These are phyloP conservation scores for Botryotinia narcissicola DNA, from an alignment of 2,329 filamentous ascomycete species.

Conservation along the genomic window DNA sequence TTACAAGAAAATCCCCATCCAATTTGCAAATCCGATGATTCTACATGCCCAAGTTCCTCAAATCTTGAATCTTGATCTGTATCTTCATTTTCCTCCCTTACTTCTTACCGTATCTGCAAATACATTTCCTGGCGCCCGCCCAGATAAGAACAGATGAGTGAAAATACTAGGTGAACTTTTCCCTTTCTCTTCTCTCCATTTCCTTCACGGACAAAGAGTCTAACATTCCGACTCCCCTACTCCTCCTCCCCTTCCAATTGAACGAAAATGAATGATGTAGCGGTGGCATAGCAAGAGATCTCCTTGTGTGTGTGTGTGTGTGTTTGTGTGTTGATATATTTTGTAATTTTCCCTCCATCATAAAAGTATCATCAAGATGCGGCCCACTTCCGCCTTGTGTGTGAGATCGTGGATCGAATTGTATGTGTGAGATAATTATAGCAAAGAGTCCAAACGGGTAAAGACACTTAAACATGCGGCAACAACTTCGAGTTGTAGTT, in stretches of 20 bases:
- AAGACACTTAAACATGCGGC: slow-evolving; percentile 97
- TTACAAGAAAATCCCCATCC: neutral
- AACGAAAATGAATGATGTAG: slow-evolving; percentile 16
- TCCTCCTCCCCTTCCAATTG: slow-evolving; percentile 2
- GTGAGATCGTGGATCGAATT: slow-evolving; percentile 2
- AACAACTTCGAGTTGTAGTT: slow-evolving; percentile 92
- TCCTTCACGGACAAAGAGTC: neutral
- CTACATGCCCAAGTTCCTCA: neutral
- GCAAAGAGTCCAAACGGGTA: slow-evolving; percentile 90
- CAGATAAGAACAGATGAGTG: neutral
- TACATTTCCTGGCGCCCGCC: neutral
- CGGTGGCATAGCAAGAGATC: slow-evolving; percentile 10
- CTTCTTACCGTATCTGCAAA: neutral
- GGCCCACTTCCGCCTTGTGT: neutral
- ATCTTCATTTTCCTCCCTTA: neutral
- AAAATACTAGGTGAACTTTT: slow-evolving; percentile 2
- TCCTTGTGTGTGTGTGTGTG: slow-evolving; percentile 1
- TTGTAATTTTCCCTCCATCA: slow-evolving; percentile 4
- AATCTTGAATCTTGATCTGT: neutral
- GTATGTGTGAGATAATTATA: slow-evolving; percentile 48
- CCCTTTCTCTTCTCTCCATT: neutral
- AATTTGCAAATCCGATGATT: neutral
- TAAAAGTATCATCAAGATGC: slow-evolving; percentile 5
- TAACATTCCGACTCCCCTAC: neutral
- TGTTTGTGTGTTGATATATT: neutral